Conservation (phyloP, 1,139 yeast species). For the Casaregolazyma lundiana region DNA sequence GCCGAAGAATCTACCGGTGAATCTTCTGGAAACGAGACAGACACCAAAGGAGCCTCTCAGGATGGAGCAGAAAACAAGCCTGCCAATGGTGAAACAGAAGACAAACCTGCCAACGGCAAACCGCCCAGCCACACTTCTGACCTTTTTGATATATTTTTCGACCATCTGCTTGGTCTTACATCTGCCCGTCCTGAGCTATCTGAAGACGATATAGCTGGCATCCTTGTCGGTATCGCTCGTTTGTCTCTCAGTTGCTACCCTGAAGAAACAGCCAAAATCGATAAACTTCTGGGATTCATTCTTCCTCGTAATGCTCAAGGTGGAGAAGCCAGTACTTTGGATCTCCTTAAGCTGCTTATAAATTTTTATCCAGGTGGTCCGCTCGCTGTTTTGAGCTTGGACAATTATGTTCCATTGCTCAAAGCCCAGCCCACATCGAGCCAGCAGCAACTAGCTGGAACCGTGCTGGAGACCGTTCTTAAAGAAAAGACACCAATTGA, state of each 20-base stretch:
- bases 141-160: constrained; percentile 61
- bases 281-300: constrained; percentile 57
- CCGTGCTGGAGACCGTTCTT: constrained; percentile 33
- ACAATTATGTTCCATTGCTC: constrained; percentile 35
- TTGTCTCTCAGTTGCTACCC: constrained; percentile 68
- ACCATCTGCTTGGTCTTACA: constrained; percentile 52
- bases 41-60: constrained; percentile 14
- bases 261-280: constrained; percentile 53
- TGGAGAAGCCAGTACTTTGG: constrained; percentile 48
- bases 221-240: constrained; percentile 61
- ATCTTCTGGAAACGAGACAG: constrained; percentile 9
- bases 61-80: constrained; percentile 9
- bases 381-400: constrained; percentile 34
- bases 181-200: constrained; percentile 60
- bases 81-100: neutral
- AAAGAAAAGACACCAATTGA: constrained; percentile 25
- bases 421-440: constrained; percentile 35
- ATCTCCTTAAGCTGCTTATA: constrained; percentile 57
- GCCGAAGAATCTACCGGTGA: constrained; percentile 5
- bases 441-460: constrained; percentile 35
- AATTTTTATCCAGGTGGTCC: constrained; percentile 33
- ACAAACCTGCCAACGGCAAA: neutral
- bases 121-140: constrained; percentile 17
- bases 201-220: constrained; percentile 57
- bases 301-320: constrained; percentile 25